Evolutionary conservation across 1,139 yeast species (phyloP).

Genomic region (Pichia terricola): DNA sequence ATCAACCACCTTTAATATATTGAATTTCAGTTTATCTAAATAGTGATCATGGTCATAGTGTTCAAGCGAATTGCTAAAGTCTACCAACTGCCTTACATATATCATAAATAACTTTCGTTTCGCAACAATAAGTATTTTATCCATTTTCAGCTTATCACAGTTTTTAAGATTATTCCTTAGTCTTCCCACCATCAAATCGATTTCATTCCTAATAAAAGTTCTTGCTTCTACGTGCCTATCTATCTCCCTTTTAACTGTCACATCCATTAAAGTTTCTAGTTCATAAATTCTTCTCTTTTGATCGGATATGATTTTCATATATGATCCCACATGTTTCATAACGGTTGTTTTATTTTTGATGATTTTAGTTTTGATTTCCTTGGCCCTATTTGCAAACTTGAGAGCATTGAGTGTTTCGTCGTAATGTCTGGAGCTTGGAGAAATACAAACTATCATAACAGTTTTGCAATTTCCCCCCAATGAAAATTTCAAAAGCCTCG

Average conservation of each 20-base stretch:
- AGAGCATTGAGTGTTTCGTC: slow-evolving; percentile 88
- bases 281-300: slow-evolving; percentile 58
- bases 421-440: slow-evolving; percentile 78
- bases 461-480: slow-evolving; percentile 94
- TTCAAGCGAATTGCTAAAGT: slow-evolving; percentile 20
- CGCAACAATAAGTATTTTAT: slow-evolving; percentile 42
- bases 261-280: slow-evolving; percentile 7
- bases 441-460: slow-evolving; percentile 88
- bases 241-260: slow-evolving; percentile 6
- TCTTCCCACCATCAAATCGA: slow-evolving; percentile 26
- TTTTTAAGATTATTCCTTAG: slow-evolving; percentile 7
- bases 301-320: slow-evolving; percentile 75
- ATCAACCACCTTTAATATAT: slow-evolving; percentile 20
- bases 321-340: slow-evolving; percentile 81
- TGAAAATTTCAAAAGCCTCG: slow-evolving; percentile 76
- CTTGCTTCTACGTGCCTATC: slow-evolving; percentile 20
- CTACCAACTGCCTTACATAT: slow-evolving; percentile 33
- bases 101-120: slow-evolving; percentile 45
- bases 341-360: slow-evolving; percentile 67
- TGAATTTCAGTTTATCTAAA: slow-evolving; percentile 11
- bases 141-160: slow-evolving; percentile 27
- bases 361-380: slow-evolving; percentile 77
- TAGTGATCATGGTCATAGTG: slow-evolving; percentile 15
- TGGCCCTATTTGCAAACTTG: slow-evolving; percentile 85
- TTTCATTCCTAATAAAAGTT: slow-evolving; percentile 32